These are phyloP conservation scores for Cyberlindnera galapagoensis DNA, from an alignment of 805 yeast genomes.

Conservation along the genomic window DNA sequence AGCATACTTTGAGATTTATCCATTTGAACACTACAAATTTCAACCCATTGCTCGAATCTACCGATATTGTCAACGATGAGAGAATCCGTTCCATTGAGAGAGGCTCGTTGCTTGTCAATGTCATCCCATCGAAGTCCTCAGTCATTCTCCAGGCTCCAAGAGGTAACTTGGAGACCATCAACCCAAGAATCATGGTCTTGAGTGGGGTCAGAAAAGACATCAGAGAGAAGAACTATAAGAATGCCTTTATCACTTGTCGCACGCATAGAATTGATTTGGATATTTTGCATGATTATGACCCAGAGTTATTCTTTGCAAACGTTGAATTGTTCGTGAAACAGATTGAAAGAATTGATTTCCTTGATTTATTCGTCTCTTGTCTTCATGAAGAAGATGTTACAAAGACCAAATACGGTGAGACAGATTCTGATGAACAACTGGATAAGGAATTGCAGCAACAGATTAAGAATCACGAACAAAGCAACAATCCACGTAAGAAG, in stretches of 20 bases:
- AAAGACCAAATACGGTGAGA: slow-evolving; percentile 74
- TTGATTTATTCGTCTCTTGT: slow-evolving; percentile 84
- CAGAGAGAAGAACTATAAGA: slow-evolving; percentile 44
- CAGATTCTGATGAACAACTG: slow-evolving; percentile 31
- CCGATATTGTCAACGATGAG: slow-evolving; percentile 52
- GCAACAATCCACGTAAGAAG: slow-evolving; percentile 17
- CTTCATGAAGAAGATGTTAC: slow-evolving; percentile 83
- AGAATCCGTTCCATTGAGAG: slow-evolving; percentile 85
- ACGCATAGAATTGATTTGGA: slow-evolving; percentile 90
- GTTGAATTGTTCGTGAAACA: slow-evolving; percentile 64
- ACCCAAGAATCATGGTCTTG: slow-evolving; percentile 87
- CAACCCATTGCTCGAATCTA: slow-evolving; percentile 33
- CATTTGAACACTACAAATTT: slow-evolving; percentile 48
- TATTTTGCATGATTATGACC: slow-evolving; percentile 81
- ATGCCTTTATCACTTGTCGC: slow-evolving; percentile 82
- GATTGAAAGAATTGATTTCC: slow-evolving; percentile 62
- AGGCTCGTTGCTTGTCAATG: slow-evolving; percentile 79
- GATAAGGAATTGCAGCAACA: slow-evolving; percentile 27
- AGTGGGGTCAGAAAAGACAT: slow-evolving; percentile 74
- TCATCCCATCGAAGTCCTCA: slow-evolving; percentile 74
- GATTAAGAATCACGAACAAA: slow-evolving; percentile 32
- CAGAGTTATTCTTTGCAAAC: slow-evolving; percentile 57
- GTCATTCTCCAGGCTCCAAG: slow-evolving; percentile 91
- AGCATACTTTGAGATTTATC: slow-evolving; percentile 72
- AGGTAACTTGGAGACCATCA: slow-evolving; percentile 91